Base-by-base conservation (phyloP, 768 basidiomycete species). In the Mrakia gelida region DNA sequence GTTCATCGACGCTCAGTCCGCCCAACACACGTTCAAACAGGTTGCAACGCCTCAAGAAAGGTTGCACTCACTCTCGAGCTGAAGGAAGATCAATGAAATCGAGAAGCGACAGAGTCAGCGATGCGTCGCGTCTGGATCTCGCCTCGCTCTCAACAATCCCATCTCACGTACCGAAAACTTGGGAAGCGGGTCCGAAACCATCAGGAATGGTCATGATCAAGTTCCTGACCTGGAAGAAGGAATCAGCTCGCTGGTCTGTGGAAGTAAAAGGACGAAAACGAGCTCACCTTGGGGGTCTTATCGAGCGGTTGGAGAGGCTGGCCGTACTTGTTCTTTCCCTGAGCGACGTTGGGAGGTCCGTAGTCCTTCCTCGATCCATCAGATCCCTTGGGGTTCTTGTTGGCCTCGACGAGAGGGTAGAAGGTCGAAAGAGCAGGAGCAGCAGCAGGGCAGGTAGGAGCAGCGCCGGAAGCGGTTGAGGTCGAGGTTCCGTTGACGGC, bases 201-300 rank as follows among this genome's bases (percentile, higher is more conserved):
- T 79, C 78, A n/a, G 78, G 71, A 23, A 79, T 32, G 8, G 73
- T 74, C 52, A 78, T 70, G 67, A 78, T 75, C 59, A 77, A 59
- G 76, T 77, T 77, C n/a, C 54, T 32, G 72, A 18, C 72, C 52
- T 30, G 6, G 2, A 30, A 7, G 56, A 73, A 18, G 56, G 54
- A 73, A 13, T n/a, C n/a, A 10, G 56, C 28, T 21, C 30, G 23
- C 34, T 43, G 61, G 8, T 3, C 26, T 13, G 16, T 6, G 52
- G 28, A 18, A 11, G 34, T 15, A 9, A 11, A 34, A 10, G 32
- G 13, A 10, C 21, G 30, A 16, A 32, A 23, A 18, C 21, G 26
- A 38, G 30, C 54, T 59, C 21, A 73, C 72, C 59, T 38, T 56
- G 18, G 28, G 71, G 10, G 41, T 59, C 23, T 54, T 34, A 52